A percentile compares a stretch with the other conserved stretches of the same genome.
Evolutionary conservation across 192 early-diverging fungal genomes (phyloP).

Genomic region (Backusella psychrophila): DNA sequence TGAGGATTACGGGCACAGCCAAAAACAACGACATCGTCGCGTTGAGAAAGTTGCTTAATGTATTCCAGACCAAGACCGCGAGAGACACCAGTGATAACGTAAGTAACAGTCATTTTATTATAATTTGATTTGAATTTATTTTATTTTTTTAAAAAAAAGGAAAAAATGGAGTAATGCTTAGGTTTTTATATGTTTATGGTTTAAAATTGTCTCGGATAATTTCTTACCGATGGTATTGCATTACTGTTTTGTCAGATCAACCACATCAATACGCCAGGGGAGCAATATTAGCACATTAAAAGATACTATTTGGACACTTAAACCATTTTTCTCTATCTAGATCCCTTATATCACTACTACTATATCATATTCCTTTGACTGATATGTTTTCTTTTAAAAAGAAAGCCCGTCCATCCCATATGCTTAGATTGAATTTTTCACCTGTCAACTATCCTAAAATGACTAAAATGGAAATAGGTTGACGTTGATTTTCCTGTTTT

Average conservation of each 20-base stretch:
- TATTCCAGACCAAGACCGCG: constrained; percentile 38
- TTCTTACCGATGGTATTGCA: background rate
- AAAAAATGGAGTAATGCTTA: background rate
- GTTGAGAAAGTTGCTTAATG: constrained; percentile 12
- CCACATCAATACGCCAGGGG: background rate
- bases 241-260: background rate
- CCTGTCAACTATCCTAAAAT: background rate
- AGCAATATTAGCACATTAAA: background rate
- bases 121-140: background rate
- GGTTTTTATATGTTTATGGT: background rate
- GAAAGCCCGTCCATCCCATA: background rate
- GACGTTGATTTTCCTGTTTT: background rate
- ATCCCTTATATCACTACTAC: too few species aligned
- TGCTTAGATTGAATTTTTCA: background rate
- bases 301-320: background rate
- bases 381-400: background rate
- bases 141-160: background rate
- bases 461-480: background rate
- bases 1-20: constrained; percentile 25
- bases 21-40: constrained; percentile 25
- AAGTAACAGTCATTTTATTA: constrained; percentile 8
- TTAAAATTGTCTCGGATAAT: background rate
- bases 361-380: background rate
- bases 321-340: background rate
- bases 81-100: constrained; percentile 31